Evolutionary conservation across 257 asterid species (phyloP).

Genomic region (Lithospermum erythrorhizon): DNA sequence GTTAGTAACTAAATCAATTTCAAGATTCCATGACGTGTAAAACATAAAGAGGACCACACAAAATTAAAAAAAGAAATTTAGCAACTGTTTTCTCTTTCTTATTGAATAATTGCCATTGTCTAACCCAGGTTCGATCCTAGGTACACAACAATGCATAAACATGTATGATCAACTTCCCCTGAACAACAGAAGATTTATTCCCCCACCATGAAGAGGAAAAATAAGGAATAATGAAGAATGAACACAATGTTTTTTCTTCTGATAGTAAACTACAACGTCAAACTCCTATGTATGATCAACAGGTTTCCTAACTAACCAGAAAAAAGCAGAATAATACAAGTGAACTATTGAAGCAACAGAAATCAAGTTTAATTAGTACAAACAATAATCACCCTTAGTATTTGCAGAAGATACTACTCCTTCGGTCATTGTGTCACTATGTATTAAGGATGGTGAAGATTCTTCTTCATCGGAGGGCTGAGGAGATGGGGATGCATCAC

Average conservation of each 20-base stretch:
- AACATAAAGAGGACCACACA: neutral
- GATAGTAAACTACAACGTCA: neutral
- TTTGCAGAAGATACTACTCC: neutral
- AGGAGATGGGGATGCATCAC: conserved; percentile 48
- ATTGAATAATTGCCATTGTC: neutral
- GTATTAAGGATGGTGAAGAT: neutral
- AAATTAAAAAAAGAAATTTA: too few species aligned
- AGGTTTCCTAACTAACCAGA: neutral
- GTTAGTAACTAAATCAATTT: too few species aligned
- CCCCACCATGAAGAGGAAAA: neutral
- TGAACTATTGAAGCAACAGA: neutral
- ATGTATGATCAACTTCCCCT: neutral
- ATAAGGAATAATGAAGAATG: neutral
- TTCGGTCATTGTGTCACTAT: neutral
- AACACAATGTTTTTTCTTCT: too few species aligned
- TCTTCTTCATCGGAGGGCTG: conserved; percentile 22
- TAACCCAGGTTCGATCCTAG: neutral
- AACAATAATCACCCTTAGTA: neutral
- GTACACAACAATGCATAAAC: neutral
- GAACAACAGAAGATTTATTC: too few species aligned
- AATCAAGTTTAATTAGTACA: neutral
- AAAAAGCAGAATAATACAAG: neutral
- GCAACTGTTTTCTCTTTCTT: neutral
- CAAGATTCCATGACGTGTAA: neutral
- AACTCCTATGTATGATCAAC: neutral